Evolutionary conservation across 345 rosid genomes (phyloP).

Genomic region (Pistacia vera): DNA sequence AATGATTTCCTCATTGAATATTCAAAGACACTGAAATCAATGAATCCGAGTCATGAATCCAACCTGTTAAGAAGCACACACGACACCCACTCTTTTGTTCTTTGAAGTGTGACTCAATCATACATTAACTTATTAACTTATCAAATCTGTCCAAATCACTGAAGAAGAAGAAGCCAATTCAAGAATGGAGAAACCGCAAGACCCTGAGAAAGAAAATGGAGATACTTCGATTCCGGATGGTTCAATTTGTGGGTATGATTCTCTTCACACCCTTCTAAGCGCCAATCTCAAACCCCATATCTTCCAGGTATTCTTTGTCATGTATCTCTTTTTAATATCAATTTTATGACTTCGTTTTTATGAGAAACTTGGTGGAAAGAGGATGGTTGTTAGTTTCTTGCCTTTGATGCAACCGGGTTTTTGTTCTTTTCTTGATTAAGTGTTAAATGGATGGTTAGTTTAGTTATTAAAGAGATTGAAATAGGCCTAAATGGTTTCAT

Average conservation of each 20-base stretch:
- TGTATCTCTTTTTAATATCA: background rate
- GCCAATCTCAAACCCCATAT: conserved; percentile 78
- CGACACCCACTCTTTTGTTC: too few species aligned
- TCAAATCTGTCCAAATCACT: background rate
- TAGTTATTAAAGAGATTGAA: background rate
- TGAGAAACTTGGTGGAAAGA: background rate
- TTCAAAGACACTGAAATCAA: background rate
- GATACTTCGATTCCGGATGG: conserved; percentile 35
- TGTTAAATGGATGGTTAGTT: background rate
- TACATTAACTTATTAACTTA: too few species aligned
- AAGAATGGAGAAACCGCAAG: conserved; percentile 25
- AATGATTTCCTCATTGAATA: background rate
- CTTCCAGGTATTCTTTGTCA: conserved; percentile 51
- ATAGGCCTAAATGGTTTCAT: background rate
- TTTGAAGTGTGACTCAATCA: background rate
- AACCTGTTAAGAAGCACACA: background rate
- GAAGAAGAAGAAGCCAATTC: background rate
- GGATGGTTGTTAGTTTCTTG: background rate
- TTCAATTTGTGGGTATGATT: conserved; percentile 79
- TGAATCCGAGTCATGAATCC: too few species aligned
- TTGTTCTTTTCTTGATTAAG: background rate
- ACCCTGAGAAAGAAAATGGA: conserved; percentile 30
- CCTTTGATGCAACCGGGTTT: background rate
- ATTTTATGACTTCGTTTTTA: too few species aligned
- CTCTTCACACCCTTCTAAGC: conserved; percentile 68